A percentile compares a stretch with the other conserved stretches of the same genome.
These are phyloP conservation scores for Trichosporon ovoides DNA, from an alignment of 1,284 basidiomycete genomes.

Conservation along the genomic window DNA sequence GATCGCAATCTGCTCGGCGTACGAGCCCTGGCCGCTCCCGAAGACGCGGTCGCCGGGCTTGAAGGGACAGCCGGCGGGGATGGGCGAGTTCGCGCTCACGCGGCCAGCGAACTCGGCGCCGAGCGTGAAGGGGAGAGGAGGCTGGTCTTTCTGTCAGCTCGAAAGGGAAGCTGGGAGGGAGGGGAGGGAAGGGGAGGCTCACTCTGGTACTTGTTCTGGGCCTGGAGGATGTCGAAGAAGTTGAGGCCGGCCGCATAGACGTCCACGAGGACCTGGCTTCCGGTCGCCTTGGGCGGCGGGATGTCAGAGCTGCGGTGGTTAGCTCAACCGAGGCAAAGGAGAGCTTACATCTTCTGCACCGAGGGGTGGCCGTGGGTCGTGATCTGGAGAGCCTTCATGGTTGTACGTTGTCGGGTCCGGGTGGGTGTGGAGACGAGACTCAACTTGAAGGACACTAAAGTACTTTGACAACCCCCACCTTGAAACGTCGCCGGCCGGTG, in stretches of 20 bases:
- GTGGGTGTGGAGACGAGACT: neutral
- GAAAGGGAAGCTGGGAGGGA: no score
- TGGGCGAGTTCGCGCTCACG: slow-evolving; percentile 66
- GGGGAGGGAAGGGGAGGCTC: slow-evolving; percentile 19
- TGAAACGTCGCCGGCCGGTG: no score
- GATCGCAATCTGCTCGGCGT: slow-evolving; percentile 65
- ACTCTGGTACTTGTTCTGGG: slow-evolving; percentile 79
- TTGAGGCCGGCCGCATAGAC: slow-evolving; percentile 56
- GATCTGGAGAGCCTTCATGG: slow-evolving; percentile 74
- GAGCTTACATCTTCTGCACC: slow-evolving; percentile 55
- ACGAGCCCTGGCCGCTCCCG: slow-evolving; percentile 68
- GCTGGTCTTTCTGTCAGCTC: slow-evolving; percentile 52
- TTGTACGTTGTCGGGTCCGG: neutral
- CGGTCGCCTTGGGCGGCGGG: slow-evolving; percentile 56
- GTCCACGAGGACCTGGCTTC: slow-evolving; percentile 69
- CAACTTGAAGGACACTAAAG: no score
- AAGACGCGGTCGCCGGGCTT: slow-evolving; percentile 83
- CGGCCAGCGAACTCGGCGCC: slow-evolving; percentile 81
- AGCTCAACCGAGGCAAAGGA: neutral
- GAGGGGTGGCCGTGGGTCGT: slow-evolving; percentile 67
- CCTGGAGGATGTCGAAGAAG: slow-evolving; percentile 60
- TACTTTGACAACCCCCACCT: no score
- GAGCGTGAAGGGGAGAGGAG: slow-evolving; percentile 72
- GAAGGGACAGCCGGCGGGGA: slow-evolving; percentile 74
- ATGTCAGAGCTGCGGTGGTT: slow-evolving; percentile 48